Conservation (phyloP, 2,329 filamentous ascomycete species). For the Microascus cirrosus region DNA sequence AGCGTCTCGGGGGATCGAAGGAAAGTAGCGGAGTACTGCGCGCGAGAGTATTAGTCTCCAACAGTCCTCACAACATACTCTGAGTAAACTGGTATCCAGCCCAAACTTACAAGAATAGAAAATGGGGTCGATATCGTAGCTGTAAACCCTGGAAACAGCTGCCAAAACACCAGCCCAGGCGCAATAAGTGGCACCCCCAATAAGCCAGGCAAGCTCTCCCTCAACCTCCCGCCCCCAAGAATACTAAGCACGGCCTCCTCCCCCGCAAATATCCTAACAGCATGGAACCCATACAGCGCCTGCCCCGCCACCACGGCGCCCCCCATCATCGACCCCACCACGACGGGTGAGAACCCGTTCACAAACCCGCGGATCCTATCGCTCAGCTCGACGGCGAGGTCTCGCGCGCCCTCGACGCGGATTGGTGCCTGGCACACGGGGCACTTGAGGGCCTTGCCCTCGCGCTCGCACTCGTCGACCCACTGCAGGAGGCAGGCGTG, state of each 20-base stretch:
- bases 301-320: conserved; percentile 39
- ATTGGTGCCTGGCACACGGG: conserved; percentile 85
- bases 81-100: neutral
- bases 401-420: conserved; percentile 61
- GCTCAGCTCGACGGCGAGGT: conserved; percentile 57
- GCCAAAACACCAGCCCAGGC: conserved; percentile 14
- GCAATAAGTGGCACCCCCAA: conserved; percentile 31
- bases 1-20: conserved; percentile 31
- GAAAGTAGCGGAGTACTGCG: conserved; percentile 35
- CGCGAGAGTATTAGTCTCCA: conserved; percentile 14
- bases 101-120: conserved; percentile 1
- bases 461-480: conserved; percentile 76
- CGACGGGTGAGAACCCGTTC: conserved; percentile 43
- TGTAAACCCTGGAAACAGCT: neutral
- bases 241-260: conserved; percentile 29
- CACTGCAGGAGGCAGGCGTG: conserved; percentile 83
- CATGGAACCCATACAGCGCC: conserved; percentile 39
- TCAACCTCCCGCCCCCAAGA: conserved; percentile 18
- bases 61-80: neutral
- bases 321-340: conserved; percentile 40
- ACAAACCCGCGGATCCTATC: conserved; percentile 45
- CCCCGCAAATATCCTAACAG: conserved; percentile 41
- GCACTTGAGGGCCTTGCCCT: conserved; percentile 60
- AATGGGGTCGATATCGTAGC: conserved; percentile 1
- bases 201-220: conserved; percentile 8